These are phyloP conservation scores for Striga asiatica DNA, from an alignment of 257 asterid species.

Conservation along the genomic window DNA sequence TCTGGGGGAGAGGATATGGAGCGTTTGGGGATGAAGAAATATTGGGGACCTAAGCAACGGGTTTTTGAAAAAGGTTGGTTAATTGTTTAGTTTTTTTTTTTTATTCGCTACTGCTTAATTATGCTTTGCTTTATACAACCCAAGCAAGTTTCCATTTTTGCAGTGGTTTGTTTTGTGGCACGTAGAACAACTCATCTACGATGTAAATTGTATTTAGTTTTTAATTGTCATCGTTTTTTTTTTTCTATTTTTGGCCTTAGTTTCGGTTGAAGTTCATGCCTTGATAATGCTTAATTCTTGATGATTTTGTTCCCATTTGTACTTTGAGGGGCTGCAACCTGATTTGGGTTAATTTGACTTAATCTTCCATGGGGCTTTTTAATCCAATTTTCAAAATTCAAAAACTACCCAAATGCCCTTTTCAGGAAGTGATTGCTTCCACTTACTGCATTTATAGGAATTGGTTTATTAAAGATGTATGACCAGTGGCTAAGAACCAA, in stretches of 20 bases:
- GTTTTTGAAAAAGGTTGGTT: slow-evolving; percentile 18
- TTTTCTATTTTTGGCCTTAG: slow-evolving; percentile 6
- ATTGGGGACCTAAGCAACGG: neutral
- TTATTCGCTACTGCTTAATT: too few species aligned
- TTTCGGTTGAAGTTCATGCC: neutral
- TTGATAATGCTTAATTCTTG: neutral
- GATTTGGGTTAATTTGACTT: neutral
- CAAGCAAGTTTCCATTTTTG: slow-evolving; percentile 25
- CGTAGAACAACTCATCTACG: too few species aligned
- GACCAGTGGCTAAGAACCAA: too few species aligned
- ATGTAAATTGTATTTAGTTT: slow-evolving; percentile 26
- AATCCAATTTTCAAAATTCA: neutral
- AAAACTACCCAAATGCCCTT: too few species aligned
- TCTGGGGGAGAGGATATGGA: slow-evolving; percentile 61
- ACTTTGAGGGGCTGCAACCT: too few species aligned
- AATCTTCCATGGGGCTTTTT: neutral
- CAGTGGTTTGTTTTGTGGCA: slow-evolving; percentile 12
- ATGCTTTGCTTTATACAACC: slow-evolving; percentile 17
- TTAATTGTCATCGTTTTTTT: neutral
- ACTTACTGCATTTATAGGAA: too few species aligned
- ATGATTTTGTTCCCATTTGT: neutral
- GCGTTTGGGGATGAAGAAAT: slow-evolving; percentile 50
- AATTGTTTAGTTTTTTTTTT: neutral
- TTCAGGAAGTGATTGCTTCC: too few species aligned
- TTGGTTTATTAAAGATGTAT: too few species aligned